phyloP scores from a whole-genome alignment of 495 filamentous ascomycete species.

The Xylaria grammica region DNA sequence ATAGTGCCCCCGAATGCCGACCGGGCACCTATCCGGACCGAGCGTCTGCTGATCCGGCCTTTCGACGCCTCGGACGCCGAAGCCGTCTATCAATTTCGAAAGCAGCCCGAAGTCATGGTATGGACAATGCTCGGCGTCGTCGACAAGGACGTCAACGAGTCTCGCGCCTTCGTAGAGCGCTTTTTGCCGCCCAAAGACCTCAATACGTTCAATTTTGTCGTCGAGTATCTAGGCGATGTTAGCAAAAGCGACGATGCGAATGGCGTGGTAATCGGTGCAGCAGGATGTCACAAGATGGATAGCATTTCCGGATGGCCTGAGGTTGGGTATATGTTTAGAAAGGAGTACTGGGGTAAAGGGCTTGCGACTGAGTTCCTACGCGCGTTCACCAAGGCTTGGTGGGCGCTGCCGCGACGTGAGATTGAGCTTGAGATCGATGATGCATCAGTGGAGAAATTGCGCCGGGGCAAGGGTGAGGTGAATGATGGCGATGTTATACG shows the following conservation, averaged over 20 bases:
- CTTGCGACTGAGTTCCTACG: slow-evolving; percentile 44
- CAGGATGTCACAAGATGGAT: slow-evolving; percentile 21
- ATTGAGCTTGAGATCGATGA: slow-evolving; percentile 35
- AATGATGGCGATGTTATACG: neutral
- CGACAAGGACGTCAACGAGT: slow-evolving; percentile 46
- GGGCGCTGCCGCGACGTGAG: slow-evolving; percentile 40
- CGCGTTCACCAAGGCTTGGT: slow-evolving; percentile 38
- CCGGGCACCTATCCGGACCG: slow-evolving; percentile 42
- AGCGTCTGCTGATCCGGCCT: slow-evolving; percentile 52
- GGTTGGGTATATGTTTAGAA: slow-evolving; percentile 43
- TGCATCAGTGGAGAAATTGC: slow-evolving; percentile 26
- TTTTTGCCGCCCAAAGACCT: slow-evolving; percentile 43
- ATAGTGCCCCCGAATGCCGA: slow-evolving; percentile 31
- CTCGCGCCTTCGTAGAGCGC: slow-evolving; percentile 39
- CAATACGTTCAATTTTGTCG: slow-evolving; percentile 35
- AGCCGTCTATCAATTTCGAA: slow-evolving; percentile 46
- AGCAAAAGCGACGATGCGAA: slow-evolving; percentile 26
- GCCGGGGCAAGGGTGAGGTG: slow-evolving; percentile 23
- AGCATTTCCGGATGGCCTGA: slow-evolving; percentile 37
- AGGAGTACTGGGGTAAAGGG: slow-evolving; percentile 45
- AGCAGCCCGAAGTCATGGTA: slow-evolving; percentile 57
- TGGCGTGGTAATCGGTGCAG: slow-evolving; percentile 31
- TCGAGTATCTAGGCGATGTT: slow-evolving; percentile 31
- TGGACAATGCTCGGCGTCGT: slow-evolving; percentile 44
- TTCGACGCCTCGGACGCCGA: slow-evolving; percentile 43